A percentile compares a stretch with the other conserved stretches of the same genome.
These are phyloP conservation scores for Zoysia matrella DNA, from an alignment of 202 grass and related monocot species.

Conservation along the genomic window DNA sequence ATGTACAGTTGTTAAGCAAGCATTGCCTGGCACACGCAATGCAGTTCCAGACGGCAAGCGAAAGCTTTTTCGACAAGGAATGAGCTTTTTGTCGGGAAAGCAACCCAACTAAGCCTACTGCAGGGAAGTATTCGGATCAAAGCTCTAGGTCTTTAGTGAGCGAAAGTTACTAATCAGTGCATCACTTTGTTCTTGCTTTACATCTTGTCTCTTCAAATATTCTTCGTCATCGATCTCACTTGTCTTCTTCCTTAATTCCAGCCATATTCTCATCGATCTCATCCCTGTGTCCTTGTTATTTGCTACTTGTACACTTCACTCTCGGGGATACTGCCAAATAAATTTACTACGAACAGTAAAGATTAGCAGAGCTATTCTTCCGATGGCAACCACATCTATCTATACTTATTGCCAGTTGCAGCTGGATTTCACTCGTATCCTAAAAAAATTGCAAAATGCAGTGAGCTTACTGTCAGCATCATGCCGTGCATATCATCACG, in stretches of 20 bases:
- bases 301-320: not conserved
- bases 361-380: no score
- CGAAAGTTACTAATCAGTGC: constrained; percentile 59
- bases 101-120: constrained; percentile 53
- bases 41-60: not conserved
- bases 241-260: constrained; percentile 37
- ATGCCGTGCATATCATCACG: constrained; percentile 5
- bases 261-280: constrained; percentile 39
- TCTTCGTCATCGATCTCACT: constrained; percentile 47
- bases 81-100: constrained; percentile 52
- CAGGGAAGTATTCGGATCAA: constrained; percentile 44
- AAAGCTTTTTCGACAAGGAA: constrained; percentile 18
- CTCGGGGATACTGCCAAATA: not conserved
- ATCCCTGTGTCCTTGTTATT: constrained; percentile 8
- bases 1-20: not conserved
- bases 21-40: constrained; percentile 9
- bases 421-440: constrained; percentile 13
- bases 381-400: no score
- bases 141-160: constrained; percentile 56
- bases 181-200: constrained; percentile 56
- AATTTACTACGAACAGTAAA: no score
- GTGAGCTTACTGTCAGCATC: constrained; percentile 21
- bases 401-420: no score
- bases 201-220: constrained; percentile 57
- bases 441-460: constrained; percentile 25